Percentiles rank a stretch among this genome's conserved stretches.
Conservation (phyloP, 495 filamentous ascomycete genomes). For the Neurospora sp. region DNA sequence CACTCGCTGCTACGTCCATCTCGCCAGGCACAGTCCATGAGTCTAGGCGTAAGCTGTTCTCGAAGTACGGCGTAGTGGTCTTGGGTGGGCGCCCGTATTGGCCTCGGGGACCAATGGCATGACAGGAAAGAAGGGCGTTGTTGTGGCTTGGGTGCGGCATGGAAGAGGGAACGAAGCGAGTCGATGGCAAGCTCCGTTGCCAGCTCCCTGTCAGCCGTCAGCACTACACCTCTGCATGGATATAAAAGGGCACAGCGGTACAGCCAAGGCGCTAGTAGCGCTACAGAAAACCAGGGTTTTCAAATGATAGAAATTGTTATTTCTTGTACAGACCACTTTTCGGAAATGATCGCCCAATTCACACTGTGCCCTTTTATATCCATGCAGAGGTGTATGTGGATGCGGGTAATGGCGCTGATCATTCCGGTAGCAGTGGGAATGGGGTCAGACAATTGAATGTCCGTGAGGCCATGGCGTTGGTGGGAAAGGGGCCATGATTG, state of each 20-base stretch:
- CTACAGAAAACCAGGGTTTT: too few relatives aligned
- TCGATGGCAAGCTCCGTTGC: conserved; percentile 3
- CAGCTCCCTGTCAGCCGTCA: neutral
- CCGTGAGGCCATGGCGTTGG: neutral
- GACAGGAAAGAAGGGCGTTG: neutral
- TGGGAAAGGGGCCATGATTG: neutral
- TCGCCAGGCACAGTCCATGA: neutral
- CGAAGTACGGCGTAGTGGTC: neutral
- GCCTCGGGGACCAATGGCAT: neutral
- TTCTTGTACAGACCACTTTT: too few relatives aligned
- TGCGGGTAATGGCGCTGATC: neutral
- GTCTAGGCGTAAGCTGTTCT: neutral
- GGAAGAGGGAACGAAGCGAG: neutral
- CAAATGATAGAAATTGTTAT: too few relatives aligned
- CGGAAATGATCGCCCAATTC: too few relatives aligned
- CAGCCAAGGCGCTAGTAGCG: too few relatives aligned
- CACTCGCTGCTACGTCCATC: neutral
- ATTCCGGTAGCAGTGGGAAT: neutral
- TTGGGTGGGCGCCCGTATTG: neutral
- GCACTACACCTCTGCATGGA: neutral
- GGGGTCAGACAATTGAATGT: neutral
- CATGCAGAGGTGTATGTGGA: neutral
- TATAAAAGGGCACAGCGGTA: too few relatives aligned
- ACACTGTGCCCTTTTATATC: too few relatives aligned
- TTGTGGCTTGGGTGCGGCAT: neutral